Evolutionary conservation across 2,329 filamentous ascomycete genomes (phyloP).

Genomic region (Penicillium hordei): DNA sequence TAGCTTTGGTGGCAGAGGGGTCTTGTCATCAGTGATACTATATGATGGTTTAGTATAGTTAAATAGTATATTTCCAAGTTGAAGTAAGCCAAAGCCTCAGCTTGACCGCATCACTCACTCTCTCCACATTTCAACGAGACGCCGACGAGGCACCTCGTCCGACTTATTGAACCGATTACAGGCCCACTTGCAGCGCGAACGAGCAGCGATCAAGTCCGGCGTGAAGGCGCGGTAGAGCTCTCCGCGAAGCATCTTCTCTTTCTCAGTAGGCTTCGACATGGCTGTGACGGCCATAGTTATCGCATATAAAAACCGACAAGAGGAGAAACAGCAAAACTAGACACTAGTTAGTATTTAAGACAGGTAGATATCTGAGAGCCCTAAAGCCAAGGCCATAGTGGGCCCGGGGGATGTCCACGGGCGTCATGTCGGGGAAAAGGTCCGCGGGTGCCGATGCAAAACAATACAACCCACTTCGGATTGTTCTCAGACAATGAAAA

Average conservation of each 20-base stretch:
- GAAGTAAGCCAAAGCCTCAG: neutral
- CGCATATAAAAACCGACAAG: neutral
- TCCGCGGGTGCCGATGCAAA: neutral
- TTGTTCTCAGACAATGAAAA: conserved; percentile 21
- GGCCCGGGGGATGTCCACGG: neutral
- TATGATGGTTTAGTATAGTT: conserved; percentile 1
- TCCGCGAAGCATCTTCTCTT: conserved; percentile 59
- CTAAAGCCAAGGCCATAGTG: neutral
- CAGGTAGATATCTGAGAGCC: neutral
- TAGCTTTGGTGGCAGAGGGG: conserved; percentile 61
- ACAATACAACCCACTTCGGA: conserved; percentile 11
- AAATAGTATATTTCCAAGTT: neutral
- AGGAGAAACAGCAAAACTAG: neutral
- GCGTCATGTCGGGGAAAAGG: conserved; percentile 1
- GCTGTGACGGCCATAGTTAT: neutral
- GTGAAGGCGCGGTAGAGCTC: conserved; percentile 75
- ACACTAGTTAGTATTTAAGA: neutral
- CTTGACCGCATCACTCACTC: conserved; percentile 55
- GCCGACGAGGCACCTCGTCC: conserved; percentile 60
- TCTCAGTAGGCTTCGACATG: conserved; percentile 29
- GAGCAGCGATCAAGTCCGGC: conserved; percentile 63
- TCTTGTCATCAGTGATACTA: conserved; percentile 64
- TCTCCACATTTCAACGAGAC: conserved; percentile 66
- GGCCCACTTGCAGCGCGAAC: conserved; percentile 63
- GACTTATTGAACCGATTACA: conserved; percentile 64